phyloP scores from a whole-genome alignment of 306 rosid species.

The Citrullus colocynthis region DNA sequence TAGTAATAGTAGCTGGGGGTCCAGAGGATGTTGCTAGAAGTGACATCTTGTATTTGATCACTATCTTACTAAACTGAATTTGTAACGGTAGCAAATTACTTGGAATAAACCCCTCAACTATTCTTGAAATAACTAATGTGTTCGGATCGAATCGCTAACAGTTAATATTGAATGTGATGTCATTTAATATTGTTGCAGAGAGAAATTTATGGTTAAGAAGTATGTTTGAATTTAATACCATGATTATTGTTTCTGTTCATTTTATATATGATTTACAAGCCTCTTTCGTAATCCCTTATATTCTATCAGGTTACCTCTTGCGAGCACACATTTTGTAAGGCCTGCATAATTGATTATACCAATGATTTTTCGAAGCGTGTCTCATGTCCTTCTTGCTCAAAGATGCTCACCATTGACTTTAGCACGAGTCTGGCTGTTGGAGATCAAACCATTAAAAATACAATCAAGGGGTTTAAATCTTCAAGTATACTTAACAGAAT shows the following conservation, averaged over 20 bases:
- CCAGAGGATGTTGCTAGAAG: background rate
- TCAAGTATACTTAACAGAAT: conserved; percentile 83
- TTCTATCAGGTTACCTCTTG: conserved; percentile 70
- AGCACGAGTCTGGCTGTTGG: conserved; percentile 27
- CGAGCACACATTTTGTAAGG: conserved; percentile 70
- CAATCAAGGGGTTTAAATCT: conserved; percentile 64
- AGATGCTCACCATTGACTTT: conserved; percentile 64
- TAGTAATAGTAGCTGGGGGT: too few relatives aligned
- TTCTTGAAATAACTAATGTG: background rate
- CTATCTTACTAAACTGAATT: background rate
- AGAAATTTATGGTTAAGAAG: background rate
- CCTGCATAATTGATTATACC: conserved; percentile 56
- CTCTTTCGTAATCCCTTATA: background rate
- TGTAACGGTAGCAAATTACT: background rate
- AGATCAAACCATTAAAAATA: conserved; percentile 37
- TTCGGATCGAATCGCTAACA: background rate
- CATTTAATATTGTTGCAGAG: background rate
- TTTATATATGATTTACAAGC: background rate
- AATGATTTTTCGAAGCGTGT: conserved; percentile 45
- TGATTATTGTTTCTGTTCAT: background rate
- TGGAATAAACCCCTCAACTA: background rate
- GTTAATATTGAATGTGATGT: background rate
- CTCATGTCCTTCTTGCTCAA: conserved; percentile 80
- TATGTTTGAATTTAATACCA: background rate
- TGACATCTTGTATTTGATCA: background rate